phyloP scores from a whole-genome alignment of 2,329 filamentous ascomycete genomes.

The Fusarium domesticum region DNA sequence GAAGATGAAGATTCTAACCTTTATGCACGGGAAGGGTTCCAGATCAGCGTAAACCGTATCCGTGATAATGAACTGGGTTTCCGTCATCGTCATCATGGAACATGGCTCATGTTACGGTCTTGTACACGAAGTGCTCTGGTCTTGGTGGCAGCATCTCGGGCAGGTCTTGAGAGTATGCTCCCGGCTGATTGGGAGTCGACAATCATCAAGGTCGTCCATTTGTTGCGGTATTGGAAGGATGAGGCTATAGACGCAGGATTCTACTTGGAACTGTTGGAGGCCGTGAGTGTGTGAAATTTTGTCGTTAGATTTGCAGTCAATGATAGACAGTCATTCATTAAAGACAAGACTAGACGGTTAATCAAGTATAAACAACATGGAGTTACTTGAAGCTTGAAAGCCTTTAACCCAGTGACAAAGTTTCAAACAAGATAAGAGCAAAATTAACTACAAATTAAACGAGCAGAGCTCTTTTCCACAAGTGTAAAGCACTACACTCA shows the following conservation, averaged over 20 bases:
- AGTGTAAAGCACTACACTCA: no score
- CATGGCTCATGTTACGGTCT: conserved; percentile 3
- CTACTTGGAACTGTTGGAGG: not conserved
- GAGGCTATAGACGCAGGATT: not conserved
- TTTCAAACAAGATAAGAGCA: no score
- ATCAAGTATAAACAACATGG: no score
- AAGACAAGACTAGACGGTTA: no score
- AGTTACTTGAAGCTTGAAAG: no score
- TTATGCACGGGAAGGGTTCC: not conserved
- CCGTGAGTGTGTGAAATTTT: no score
- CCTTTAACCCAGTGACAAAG: no score
- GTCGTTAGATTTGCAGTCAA: no score
- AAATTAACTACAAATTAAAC: no score
- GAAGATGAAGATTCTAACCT: not conserved
- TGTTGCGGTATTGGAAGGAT: not conserved
- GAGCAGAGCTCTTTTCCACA: no score
- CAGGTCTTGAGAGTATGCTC: not conserved
- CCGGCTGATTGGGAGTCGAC: not conserved
- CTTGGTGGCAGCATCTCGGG: not conserved
- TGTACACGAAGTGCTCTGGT: conserved; percentile 3
- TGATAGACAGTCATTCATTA: no score
- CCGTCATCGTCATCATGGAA: conserved; percentile 1
- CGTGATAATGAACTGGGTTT: conserved; percentile 1
- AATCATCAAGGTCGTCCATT: not conserved
- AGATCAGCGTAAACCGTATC: not conserved